phyloP scores from a whole-genome alignment of 768 basidiomycete genomes.

The Termitomyces sp. region DNA sequence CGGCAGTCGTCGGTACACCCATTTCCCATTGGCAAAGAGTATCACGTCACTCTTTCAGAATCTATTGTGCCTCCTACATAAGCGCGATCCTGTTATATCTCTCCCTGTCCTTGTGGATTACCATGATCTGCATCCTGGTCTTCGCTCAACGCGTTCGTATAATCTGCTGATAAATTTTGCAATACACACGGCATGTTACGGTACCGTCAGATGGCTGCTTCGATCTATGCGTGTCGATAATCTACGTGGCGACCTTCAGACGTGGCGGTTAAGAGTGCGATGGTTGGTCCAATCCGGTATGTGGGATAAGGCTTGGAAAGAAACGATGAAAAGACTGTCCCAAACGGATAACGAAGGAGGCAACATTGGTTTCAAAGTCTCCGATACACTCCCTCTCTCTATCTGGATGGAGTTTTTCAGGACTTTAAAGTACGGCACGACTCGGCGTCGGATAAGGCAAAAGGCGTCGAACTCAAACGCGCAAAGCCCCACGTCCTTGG shows the following conservation, averaged over 20 bases:
- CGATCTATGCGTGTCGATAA: conserved; percentile 37
- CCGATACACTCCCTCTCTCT: conserved; percentile 14
- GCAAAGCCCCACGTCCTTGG: neutral
- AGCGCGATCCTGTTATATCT: conserved; percentile 21
- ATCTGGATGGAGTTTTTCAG: conserved; percentile 41
- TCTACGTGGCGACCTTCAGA: conserved; percentile 43
- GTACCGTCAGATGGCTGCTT: conserved; percentile 40
- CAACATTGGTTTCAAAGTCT: conserved; percentile 3
- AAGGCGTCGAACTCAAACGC: neutral
- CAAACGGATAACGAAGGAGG: conserved; percentile 10
- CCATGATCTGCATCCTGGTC: conserved; percentile 32
- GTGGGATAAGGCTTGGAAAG: conserved; percentile 56
- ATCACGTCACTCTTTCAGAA: conserved; percentile 32
- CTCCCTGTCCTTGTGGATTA: conserved; percentile 42
- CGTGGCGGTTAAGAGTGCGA: conserved; percentile 51
- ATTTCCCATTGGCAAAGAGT: conserved; percentile 24
- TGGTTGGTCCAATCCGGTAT: conserved; percentile 48
- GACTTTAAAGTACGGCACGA: conserved; percentile 30
- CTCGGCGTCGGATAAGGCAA: conserved; percentile 17
- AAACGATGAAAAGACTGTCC: conserved; percentile 19
- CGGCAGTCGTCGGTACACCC: neutral
- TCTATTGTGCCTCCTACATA: conserved; percentile 31
- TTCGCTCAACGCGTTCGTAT: conserved; percentile 38
- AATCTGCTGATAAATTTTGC: conserved; percentile 41
- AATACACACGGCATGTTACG: conserved; percentile 44